Base-by-base conservation (phyloP, 345 rosid species). In the Ricinus communis region DNA sequence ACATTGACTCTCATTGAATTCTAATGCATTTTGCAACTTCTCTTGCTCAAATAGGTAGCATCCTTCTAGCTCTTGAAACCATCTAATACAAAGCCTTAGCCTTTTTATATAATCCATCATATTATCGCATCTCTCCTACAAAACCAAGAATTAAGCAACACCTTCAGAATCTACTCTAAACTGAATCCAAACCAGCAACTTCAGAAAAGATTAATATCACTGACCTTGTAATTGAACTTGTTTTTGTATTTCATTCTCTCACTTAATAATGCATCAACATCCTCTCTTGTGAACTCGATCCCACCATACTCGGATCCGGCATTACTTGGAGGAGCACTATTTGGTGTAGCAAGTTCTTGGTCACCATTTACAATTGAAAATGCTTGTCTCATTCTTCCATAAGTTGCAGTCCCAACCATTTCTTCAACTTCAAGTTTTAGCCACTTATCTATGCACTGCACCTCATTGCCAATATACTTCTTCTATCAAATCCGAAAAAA, bases 51-150 rank as follows among this genome's bases (percentile, higher is more conserved):
- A 88, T 30, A 92, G 89, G 50, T 89, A 92, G 74, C 81, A 87
- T 54, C 86, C 85, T 81, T 95, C 99, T 7, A 89, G 88, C 77
- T 95, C 97, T 86, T 90, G 99, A 81, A 92, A 90, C 99, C 99
- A 95, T 82, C 81, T 95, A 65, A 95, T 81, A 79, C 99, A 95
- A 60, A 89, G 93, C 85, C 97, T 84, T 71, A 95, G 85, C 82
- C 96, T 87, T 80, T 84, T 90, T 45, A 95, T 92, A 65, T 95
- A 95, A 54, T 92, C 97, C 88, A 86, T 73, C 99, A 92, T 92
- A 75, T 86, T 89, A 70, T 95, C 99, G 61, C 97, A 87, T 84
- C 96, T 86, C 87, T 95, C 99, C 99, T 92, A 79, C 76, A 71
- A 56, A 77, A 78, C 65, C 69, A 61, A 67, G 66, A 81, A 43